Evolutionary conservation across 2,329 filamentous ascomycete genomes (phyloP).

Genomic region (Oidium heveae): DNA sequence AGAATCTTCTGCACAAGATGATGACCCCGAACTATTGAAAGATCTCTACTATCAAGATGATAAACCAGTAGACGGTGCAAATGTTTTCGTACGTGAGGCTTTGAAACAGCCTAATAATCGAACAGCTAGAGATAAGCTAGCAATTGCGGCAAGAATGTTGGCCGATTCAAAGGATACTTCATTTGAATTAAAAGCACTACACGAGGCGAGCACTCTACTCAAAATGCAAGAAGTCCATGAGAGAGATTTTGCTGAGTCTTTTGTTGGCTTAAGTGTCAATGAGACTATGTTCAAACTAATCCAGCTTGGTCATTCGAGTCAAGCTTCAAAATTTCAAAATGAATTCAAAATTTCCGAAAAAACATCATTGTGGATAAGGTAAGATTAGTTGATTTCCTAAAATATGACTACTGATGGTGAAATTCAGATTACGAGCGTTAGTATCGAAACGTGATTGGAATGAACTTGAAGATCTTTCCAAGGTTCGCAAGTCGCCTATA

Average conservation of each 20-base stretch:
- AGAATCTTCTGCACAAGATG: slow-evolving; percentile 52
- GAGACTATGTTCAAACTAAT: slow-evolving; percentile 82
- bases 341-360: slow-evolving; percentile 90
- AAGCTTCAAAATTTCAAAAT: slow-evolving; percentile 65
- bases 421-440: slow-evolving; percentile 47
- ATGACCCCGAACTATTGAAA: slow-evolving; percentile 65
- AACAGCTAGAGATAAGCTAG: slow-evolving; percentile 60
- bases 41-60: slow-evolving; percentile 97
- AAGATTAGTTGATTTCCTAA: slow-evolving; percentile 9
- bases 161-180: slow-evolving; percentile 58
- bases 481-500: slow-evolving; percentile 63
- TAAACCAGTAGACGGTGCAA: slow-evolving; percentile 63
- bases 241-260: slow-evolving; percentile 52
- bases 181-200: slow-evolving; percentile 48
- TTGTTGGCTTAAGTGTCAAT: slow-evolving; percentile 66
- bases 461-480: slow-evolving; percentile 67
- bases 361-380: slow-evolving; percentile 64
- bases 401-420: background rate
- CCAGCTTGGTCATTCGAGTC: slow-evolving; percentile 53
- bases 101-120: slow-evolving; percentile 44
- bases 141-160: slow-evolving; percentile 61
- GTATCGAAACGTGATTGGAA: slow-evolving; percentile 80
- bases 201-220: slow-evolving; percentile 57
- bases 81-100: slow-evolving; percentile 67
- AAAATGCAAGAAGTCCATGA: slow-evolving; percentile 74